These are phyloP conservation scores for Eutrema salsugineum DNA, from an alignment of 441 rosid species.

Conservation along the genomic window DNA sequence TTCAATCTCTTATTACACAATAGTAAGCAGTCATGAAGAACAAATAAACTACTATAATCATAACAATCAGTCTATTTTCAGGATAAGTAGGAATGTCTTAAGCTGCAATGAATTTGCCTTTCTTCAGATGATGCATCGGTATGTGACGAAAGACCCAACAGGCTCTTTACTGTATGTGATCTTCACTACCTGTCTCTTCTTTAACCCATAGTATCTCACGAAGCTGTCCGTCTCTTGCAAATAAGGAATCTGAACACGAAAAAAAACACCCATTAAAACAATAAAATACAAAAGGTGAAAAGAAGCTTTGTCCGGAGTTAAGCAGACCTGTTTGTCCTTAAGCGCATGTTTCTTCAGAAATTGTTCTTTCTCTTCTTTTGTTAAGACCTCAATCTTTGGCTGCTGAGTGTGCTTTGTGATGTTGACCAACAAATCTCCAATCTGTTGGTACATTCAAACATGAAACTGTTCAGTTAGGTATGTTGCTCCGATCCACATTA, in stretches of 20 bases:
- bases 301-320: neutral
- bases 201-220: constrained; percentile 49
- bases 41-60: neutral
- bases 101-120: neutral
- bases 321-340: constrained; percentile 48
- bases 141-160: constrained; percentile 33
- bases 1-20: neutral
- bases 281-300: neutral
- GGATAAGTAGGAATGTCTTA: neutral
- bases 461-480: neutral
- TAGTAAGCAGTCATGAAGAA: neutral
- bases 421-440: constrained; percentile 46
- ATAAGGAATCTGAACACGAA: constrained; percentile 40
- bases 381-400: constrained; percentile 48
- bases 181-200: constrained; percentile 53
- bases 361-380: constrained; percentile 35
- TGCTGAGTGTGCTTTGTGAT: constrained; percentile 45
- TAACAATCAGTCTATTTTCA: constrained; percentile 1
- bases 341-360: constrained; percentile 35
- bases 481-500: neutral
- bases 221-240: constrained; percentile 47
- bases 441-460: constrained; percentile 33
- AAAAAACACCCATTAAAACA: neutral
- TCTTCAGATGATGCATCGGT: constrained; percentile 48
- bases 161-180: constrained; percentile 39